Percentiles rank a stretch among this genome's conserved stretches.
phyloP scores from a whole-genome alignment of 139 green algal species.

The Asterochloris sp. region DNA sequence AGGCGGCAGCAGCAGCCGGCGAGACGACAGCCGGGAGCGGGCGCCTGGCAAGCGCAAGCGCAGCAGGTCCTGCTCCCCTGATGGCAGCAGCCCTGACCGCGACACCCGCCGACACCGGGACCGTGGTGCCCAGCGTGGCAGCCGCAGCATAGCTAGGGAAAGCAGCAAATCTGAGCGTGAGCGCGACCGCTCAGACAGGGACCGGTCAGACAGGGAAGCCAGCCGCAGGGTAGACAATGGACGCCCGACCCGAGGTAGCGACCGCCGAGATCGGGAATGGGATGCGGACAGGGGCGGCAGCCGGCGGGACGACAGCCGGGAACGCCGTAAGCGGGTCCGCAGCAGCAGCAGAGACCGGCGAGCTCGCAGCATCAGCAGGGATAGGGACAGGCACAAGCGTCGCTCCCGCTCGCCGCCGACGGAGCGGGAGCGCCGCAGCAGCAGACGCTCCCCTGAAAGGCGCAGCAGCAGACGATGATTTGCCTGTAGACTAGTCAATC shows the following conservation, averaged over 20 bases:
- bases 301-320: background rate
- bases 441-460: no score
- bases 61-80: background rate
- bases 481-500: no score
- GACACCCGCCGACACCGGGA: no score
- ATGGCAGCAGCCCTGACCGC: no score
- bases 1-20: no score
- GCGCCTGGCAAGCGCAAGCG: background rate
- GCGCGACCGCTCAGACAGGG: no score
- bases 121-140: background rate
- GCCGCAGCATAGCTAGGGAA: conserved; percentile 2
- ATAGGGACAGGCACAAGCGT: conserved; percentile 1
- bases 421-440: conserved; percentile 3
- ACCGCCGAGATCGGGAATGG: background rate
- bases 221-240: background rate
- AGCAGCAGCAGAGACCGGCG: conserved; percentile 4
- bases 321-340: background rate
- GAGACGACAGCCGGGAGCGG: background rate
- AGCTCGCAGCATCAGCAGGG: background rate
- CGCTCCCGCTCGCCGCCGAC: background rate
- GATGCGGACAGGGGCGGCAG: background rate
- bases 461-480: no score
- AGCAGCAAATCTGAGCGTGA: conserved; percentile 1
- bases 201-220: background rate
- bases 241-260: background rate